Base-by-base conservation (phyloP, 139 green algal genomes). In the Limnomonas spitsbergensis region DNA sequence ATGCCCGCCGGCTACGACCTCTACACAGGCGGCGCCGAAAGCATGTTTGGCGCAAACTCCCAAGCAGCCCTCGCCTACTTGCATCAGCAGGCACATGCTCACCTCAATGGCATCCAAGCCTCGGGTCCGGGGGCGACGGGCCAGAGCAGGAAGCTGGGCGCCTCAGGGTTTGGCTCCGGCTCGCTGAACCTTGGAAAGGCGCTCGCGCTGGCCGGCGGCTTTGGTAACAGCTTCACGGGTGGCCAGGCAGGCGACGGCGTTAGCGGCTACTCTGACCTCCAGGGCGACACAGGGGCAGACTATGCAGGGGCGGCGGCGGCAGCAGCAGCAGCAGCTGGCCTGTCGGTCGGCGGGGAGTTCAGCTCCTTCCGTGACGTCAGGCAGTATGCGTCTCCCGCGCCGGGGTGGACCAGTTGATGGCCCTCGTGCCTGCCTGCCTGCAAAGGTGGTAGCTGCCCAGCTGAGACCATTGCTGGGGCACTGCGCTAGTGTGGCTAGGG, bases 141-240 rank as follows among this genome's bases (percentile, higher is more conserved):
- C n/a, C 4, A 4, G 4, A 38, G 4, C 6, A 31, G 38, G 0
- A 75, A 40, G 39, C 52, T 75, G 0, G 76, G 78, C n/a, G 40
- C 69, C 27, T 75, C 70, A 31, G 66, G 38, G n/a, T 67, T 75
- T 32, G 38, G 56, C 34, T 47, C 75, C 66, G 80, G 61, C 52
- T 38, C 54, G 0, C 67, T 86, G 26, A 86, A 86, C 77, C 77
- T 86, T 4, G n/a, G n/a, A n/a, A 86, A 86, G 52, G 81, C 81
- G 1, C 77, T 86, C 3, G 80, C 77, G 35, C 77, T 86, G 2
- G 72, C 81, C 0, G 66, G 53, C 24, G 37, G 38, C 3, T 77
- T 85, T 6, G 68, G 69, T 9, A 31, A 6, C 24, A 31, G n/a
- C n/a, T 70, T 70, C 24, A 7, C 38, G 39, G n/a, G n/a, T n/a